phyloP scores from a whole-genome alignment of 768 basidiomycete genomes.

The Podaxis pistillaris region DNA sequence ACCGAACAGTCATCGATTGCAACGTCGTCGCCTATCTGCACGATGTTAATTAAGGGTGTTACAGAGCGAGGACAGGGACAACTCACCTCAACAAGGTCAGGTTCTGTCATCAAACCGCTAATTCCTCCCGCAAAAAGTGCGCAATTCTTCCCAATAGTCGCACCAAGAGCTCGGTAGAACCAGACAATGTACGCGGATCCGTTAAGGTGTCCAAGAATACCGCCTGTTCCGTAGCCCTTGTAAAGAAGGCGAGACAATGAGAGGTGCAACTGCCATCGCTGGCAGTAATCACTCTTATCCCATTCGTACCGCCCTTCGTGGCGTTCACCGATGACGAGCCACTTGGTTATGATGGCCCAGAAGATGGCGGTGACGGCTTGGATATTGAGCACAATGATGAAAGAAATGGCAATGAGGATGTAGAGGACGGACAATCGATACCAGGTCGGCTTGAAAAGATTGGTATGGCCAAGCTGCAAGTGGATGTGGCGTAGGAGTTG shows the following conservation, averaged over 20 bases:
- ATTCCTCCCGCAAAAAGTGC: slow-evolving; percentile 39
- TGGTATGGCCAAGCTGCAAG: slow-evolving; percentile 27
- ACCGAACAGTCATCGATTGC: slow-evolving; percentile 45
- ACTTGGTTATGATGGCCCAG: slow-evolving; percentile 43
- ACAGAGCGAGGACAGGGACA: background rate
- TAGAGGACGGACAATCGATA: slow-evolving; percentile 39
- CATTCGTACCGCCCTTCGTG: slow-evolving; percentile 39
- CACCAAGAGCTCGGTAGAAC: slow-evolving; percentile 43
- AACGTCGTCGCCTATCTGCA: slow-evolving; percentile 42
- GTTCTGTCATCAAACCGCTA: slow-evolving; percentile 44
- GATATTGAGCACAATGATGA: slow-evolving; percentile 35
- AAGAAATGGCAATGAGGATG: slow-evolving; percentile 36
- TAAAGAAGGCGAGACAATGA: slow-evolving; percentile 34
- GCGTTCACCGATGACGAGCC: slow-evolving; percentile 41
- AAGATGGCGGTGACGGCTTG: slow-evolving; percentile 36
- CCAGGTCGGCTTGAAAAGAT: slow-evolving; percentile 35
- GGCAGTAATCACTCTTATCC: slow-evolving; percentile 48
- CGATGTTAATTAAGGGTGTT: background rate
- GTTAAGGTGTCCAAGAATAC: slow-evolving; percentile 36
- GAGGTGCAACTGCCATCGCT: slow-evolving; percentile 49
- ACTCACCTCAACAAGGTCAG: slow-evolving; percentile 41
- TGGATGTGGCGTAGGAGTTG: slow-evolving; percentile 35
- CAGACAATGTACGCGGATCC: slow-evolving; percentile 44
- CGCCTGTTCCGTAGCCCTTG: slow-evolving; percentile 40
- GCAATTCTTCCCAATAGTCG: slow-evolving; percentile 42